A percentile compares a stretch with the other conserved stretches of the same genome.
Conservation (phyloP, 2,329 filamentous ascomycete genomes). For the Pezicula rhizophila region DNA sequence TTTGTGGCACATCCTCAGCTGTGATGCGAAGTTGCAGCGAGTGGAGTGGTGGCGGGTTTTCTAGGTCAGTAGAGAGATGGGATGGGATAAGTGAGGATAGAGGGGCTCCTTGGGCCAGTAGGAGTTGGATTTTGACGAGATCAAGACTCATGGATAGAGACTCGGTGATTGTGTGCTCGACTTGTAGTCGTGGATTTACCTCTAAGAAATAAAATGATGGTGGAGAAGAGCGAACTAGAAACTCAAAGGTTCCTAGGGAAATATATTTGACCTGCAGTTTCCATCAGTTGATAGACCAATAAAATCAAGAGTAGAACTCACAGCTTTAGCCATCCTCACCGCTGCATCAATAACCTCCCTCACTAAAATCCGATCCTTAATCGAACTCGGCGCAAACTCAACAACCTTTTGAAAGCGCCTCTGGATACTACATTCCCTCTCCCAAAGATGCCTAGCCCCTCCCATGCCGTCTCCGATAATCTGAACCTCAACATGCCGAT, state of each 20-base stretch:
- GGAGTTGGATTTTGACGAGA: slow-evolving; percentile 29
- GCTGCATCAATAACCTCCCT: slow-evolving; percentile 37
- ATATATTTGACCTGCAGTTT: slow-evolving; percentile 41
- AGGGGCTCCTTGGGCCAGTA: slow-evolving; percentile 27
- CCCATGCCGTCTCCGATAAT: slow-evolving; percentile 58
- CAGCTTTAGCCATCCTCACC: slow-evolving; percentile 43
- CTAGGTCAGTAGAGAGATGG: slow-evolving; percentile 25
- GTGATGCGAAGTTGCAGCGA: slow-evolving; percentile 39
- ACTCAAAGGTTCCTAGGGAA: slow-evolving; percentile 60
- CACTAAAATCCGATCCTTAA: slow-evolving; percentile 39
- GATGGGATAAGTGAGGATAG: slow-evolving; percentile 28
- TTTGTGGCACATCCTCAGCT: slow-evolving; percentile 33
- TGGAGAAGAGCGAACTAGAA: slow-evolving; percentile 45
- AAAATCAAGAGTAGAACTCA: slow-evolving; percentile 19
- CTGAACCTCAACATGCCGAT: slow-evolving; percentile 62
- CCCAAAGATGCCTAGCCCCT: slow-evolving; percentile 52
- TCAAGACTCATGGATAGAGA: slow-evolving; percentile 31
- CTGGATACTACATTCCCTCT: slow-evolving; percentile 64
- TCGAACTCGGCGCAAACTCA: slow-evolving; percentile 63
- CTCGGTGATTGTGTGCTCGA: slow-evolving; percentile 27
- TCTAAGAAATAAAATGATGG: slow-evolving; percentile 35
- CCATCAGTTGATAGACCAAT: not conserved
- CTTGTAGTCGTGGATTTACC: slow-evolving; percentile 24
- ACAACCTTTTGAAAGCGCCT: slow-evolving; percentile 65
- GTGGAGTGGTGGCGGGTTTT: slow-evolving; percentile 25